Base-by-base conservation (phyloP, 768 basidiomycete species). In the Rhodotorula graminis region DNA sequence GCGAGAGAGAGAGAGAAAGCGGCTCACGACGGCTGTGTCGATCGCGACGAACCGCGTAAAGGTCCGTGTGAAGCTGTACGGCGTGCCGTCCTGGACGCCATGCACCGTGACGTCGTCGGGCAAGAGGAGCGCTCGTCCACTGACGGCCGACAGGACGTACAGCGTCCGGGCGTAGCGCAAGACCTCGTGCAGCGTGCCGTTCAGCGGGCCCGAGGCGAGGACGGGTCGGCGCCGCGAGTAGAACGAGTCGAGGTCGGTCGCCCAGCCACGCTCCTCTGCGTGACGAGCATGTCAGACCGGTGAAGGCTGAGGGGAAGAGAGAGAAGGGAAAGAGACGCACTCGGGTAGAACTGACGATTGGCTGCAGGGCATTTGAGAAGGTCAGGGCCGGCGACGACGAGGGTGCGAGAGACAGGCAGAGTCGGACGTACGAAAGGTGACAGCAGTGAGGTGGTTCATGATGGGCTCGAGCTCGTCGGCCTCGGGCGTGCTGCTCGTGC, bases 191-290 rank as follows among this genome's bases (percentile, higher is more conserved):
- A 64, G 23, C 1, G 63, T 40, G 31, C 33, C 50, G 37, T 23
- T 40, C 10, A 64, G 23, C 50, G 53, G 37, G 1, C 15, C 50
- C 19, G n/a, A n/a, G 15, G 63, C 40, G 15, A 64, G 50, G 40
- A 64, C 53, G 4, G 63, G 63, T 10, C 63, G 63, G 12, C 27
- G 52, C 1, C 27, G 37, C 37, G 63, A 33, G 53, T 64, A 64
- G n/a, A 53, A 64, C 2, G 23, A 37, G 53, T 64, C 63, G 63
- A 64, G 14, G 63, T 64, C 33, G 52, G 63, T n/a, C 10, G 31
- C 5, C 63, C 63, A 64, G 52, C 63, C 63, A 6, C 52, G 63
- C 19, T 64, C 63, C 49, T 62, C 61, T 62, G 61, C 31, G 11
- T 2, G 47, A 0, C 21, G 27, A 15, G 10, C 6, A 8, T 47